A percentile compares a stretch with the other conserved stretches of the same genome.
These are phyloP conservation scores for Trichoderma sp. DNA, from an alignment of 2,329 filamentous ascomycete genomes.

Conservation along the genomic window DNA sequence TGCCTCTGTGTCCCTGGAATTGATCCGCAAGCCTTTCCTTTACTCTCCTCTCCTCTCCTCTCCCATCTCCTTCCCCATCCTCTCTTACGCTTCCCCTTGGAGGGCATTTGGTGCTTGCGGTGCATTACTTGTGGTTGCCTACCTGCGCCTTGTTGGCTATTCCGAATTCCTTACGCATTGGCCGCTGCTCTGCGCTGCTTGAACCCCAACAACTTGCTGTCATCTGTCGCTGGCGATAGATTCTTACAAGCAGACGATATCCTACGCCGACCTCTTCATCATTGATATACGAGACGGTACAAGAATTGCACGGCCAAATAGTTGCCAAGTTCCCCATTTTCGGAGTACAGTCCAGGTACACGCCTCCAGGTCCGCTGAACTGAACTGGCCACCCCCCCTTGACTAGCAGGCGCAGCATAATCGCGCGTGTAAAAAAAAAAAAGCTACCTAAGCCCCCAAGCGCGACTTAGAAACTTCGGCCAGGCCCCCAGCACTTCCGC, in stretches of 20 bases:
- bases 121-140: background rate
- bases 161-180: background rate
- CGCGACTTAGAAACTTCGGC: constrained; percentile 23
- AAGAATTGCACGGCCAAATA: background rate
- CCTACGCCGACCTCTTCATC: background rate
- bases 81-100: background rate
- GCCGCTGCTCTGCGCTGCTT: background rate
- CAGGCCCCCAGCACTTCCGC: constrained; percentile 22
- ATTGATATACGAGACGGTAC: background rate
- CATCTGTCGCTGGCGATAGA: constrained; percentile 14
- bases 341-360: constrained; percentile 4
- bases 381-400: constrained; percentile 18
- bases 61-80: background rate
- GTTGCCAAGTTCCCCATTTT: constrained; percentile 10
- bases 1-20: background rate
- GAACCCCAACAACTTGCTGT: background rate
- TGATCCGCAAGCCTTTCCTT: background rate
- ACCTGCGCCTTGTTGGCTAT: background rate
- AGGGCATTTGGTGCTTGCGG: background rate
- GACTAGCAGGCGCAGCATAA: constrained; percentile 24
- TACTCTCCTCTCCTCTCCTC: background rate
- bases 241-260: background rate
- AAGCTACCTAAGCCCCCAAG: constrained; percentile 22
- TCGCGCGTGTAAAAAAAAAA: constrained; percentile 27
- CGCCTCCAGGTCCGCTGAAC: constrained; percentile 17